Base-by-base conservation (phyloP, 805 yeast genomes). In the Teunomyces aglyptinius region DNA sequence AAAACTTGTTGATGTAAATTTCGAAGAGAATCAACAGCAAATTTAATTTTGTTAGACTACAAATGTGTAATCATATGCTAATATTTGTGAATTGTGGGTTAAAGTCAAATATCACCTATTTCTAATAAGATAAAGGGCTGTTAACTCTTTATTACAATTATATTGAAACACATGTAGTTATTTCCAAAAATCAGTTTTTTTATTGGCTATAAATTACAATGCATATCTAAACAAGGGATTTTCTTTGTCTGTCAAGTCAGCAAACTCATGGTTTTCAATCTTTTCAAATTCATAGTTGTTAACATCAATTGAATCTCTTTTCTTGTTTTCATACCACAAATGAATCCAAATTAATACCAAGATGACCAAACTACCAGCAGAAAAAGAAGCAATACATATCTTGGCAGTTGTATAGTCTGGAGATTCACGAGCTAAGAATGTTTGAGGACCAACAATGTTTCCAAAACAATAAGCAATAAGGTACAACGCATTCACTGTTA, bases 391-490 rank as follows among this genome's bases (percentile, higher is more conserved):
- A 54, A 75, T 71, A 38, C 73, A 61, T 27, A 61, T 65, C 47
- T 67, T 69, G 13, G 75, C 82, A 32, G 69, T 64, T 10, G 57
- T 55, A 51, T 75, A 77, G 3, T 50, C 46, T 18, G 81, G 81
- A 2, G 79, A 77, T 53, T 79, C 76, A 2, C 43, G 47, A 0
- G 61, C 60, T 38, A 62, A 59, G 54, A 78, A 78, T 3, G 80
- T 67, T 50, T 77, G 82, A 1, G 85, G 83, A 1, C 85, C 85
- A 41, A 71, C 63, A 41, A 78, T 62, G 55, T 80, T 81, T 18
- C 85, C 85, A 6, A 68, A 75, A 58, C 81, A 75, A 60, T 73
- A 79, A 4, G 76, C 77, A 41, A 80, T 56, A 34, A 81, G 66
- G 47, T 66, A 60, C 26, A 75, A 51, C 1, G 80, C 76, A 55